Base-by-base conservation (phyloP, 2,329 filamentous ascomycete species). In the Periconia digitata region DNA sequence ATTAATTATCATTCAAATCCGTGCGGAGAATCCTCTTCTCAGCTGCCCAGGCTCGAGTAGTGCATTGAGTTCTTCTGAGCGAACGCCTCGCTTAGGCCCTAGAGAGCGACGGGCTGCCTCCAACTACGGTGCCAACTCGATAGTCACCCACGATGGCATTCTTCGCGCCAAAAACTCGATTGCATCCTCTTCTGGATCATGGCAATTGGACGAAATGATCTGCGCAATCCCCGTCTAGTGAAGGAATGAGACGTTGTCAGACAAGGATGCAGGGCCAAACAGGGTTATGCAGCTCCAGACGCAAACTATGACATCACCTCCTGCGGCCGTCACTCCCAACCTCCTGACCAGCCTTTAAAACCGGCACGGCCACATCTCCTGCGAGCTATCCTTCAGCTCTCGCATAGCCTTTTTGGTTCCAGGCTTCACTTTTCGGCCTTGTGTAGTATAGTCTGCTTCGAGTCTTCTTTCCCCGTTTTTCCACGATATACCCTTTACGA, bases 201-300 rank as follows among this genome's bases (percentile, higher is more conserved):
- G 57, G 49, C 50, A 40, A 64, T 64, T 63, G 62, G 62, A n/a
- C 52, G 52, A 53, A 36, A 36, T 55, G 59, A 63, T 66, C 58
- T 47, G 42, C 58, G 53, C 44, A 44, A 63, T 59, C 59, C 62
- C 49, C 53, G 61, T 49, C 22, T 53, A 46, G 58, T 40, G 53
- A 41, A 17, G 43, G 46, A 39, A 46, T 37, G 53, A 41, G 27
- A n/a, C 42, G 46, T 37, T 44, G 49, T 55, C 58, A 60, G 46
- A 44, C 46, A 47, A 54, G 56, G 52, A 48, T 56, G 45, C 23
- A 45, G 56, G 53, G 43, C 55, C 50, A 54, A 60, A 58, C 62
- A 63, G 56, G 63, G 62, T 60, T 55, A 51, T 53, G 49, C 53
- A 43, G 53, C 58, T 56, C 56, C 54, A 58, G 50, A 46, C 52